Base-by-base conservation (phyloP, 768 basidiomycete genomes). In the Trametes cinnabarina region DNA sequence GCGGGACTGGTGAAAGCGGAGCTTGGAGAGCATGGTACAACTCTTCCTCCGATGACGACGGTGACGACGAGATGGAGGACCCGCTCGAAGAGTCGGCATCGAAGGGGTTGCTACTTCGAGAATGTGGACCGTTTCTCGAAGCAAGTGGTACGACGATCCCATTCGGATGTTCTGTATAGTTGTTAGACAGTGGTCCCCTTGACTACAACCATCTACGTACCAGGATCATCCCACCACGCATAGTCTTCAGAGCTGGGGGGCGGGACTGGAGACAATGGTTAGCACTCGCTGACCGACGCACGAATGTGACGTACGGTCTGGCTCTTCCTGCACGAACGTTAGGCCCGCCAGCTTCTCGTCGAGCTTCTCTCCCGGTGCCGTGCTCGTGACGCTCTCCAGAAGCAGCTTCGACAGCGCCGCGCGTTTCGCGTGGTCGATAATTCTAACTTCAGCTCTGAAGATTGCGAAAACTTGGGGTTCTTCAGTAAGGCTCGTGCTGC, bases 21-120 rank as follows among this genome's bases (percentile, higher is more conserved):
- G 83, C 76, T 62, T 85, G 90, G 49, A 91, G 68, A 6, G 89
- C 90, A 65, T 89, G 81, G 72, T 91, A 94, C 19, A 94, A 74
- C 65, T 92, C 90, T 68, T 94, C 92, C 62, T 94, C 92, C 2
- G 89, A 90, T 8, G 89, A 88, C 8, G 92, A 88, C 7, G 88
- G 87, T 3, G 87, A 90, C 3, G 87, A 85, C 14, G 89, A 88
- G 32, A 85, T 63, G 6, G 87, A 79, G 0, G 88, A 89, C 41
- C 83, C 82, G 47, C 70, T 71, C 2, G 83, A 79, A 22, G 86
- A 87, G 63, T 90, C n/a, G n/a, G n/a, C n/a, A n/a, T n/a, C 87
- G 64, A 92, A 93, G 1, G 92, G 92, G 67, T 93, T 92, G 54
- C 68, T 44, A 15, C 69, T 61, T 19, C 63, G 63, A 20, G 35